These are phyloP conservation scores for Coleophoma crateriformis DNA, from an alignment of 2,329 filamentous ascomycete species.

Conservation along the genomic window DNA sequence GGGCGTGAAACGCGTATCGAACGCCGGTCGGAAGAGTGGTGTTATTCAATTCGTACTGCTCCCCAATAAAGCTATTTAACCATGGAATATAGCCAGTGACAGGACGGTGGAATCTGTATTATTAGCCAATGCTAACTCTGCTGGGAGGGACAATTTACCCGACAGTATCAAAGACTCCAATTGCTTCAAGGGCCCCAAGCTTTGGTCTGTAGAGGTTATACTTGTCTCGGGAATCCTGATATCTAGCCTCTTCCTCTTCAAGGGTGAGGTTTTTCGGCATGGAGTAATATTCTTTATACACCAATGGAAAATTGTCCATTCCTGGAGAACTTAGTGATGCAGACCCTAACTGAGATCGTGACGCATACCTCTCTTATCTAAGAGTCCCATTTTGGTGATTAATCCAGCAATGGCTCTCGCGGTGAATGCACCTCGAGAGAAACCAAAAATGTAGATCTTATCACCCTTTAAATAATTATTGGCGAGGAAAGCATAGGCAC, in stretches of 20 bases:
- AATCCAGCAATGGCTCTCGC: constrained; percentile 26
- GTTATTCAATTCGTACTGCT: neutral
- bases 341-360: neutral
- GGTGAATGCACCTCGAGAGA: constrained; percentile 32
- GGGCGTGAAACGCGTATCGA: constrained; percentile 38
- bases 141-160: neutral
- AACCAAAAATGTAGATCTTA: constrained; percentile 28
- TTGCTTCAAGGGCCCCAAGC: neutral
- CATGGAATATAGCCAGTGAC: neutral
- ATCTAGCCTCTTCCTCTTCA: neutral
- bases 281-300: neutral
- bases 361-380: constrained; percentile 9
- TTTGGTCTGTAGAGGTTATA: neutral
- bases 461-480: constrained; percentile 32
- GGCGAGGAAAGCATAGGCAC: constrained; percentile 33
- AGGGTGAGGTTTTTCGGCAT: neutral
- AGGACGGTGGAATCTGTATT: neutral
- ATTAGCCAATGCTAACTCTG: neutral
- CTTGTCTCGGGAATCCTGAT: neutral
- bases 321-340: neutral
- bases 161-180: neutral
- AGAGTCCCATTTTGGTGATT: constrained; percentile 27
- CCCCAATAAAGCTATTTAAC: neutral
- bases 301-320: neutral
- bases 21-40: constrained; percentile 20